Conservation (phyloP, 192 early-diverging fungal genomes). For the Mortierella antarctica region DNA sequence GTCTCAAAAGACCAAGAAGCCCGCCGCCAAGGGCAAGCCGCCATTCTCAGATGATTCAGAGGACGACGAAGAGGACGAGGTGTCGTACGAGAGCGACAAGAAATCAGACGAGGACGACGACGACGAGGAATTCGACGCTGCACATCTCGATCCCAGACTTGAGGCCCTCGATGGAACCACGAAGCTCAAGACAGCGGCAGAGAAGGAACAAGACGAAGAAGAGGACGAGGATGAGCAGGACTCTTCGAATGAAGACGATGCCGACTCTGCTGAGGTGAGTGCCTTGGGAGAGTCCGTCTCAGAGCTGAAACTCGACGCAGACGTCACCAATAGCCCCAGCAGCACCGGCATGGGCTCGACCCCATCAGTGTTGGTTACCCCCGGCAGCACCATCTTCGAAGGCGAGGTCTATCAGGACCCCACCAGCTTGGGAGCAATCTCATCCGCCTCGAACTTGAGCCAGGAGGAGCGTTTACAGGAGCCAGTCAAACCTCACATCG, state of each 20-base stretch:
- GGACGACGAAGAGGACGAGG: conserved; percentile 13
- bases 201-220: conserved; percentile 21
- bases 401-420: conserved; percentile 34
- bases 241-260: conserved; percentile 24
- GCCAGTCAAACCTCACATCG: conserved; percentile 48
- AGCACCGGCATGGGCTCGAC: not conserved
- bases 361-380: not conserved
- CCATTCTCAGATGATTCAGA: conserved; percentile 36
- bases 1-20: conserved; percentile 10
- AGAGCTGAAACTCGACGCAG: not conserved
- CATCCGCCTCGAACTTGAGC: not conserved
- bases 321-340: not conserved
- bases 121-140: conserved; percentile 12
- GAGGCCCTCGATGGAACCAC: conserved; percentile 42
- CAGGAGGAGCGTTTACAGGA: conserved; percentile 44
- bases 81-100: conserved; percentile 34
- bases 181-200: conserved; percentile 22
- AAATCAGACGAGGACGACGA: conserved; percentile 24
- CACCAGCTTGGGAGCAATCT: not conserved
- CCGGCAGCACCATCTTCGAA: conserved; percentile 1
- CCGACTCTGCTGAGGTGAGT: not conserved
- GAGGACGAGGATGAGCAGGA: conserved; percentile 26
- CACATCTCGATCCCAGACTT: conserved; percentile 26
- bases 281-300: not conserved
- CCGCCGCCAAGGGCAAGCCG: not conserved